These are phyloP conservation scores for Phytopythium oedochilum DNA, from an alignment of 352 stramenopile genomes.

Conservation along the genomic window DNA sequence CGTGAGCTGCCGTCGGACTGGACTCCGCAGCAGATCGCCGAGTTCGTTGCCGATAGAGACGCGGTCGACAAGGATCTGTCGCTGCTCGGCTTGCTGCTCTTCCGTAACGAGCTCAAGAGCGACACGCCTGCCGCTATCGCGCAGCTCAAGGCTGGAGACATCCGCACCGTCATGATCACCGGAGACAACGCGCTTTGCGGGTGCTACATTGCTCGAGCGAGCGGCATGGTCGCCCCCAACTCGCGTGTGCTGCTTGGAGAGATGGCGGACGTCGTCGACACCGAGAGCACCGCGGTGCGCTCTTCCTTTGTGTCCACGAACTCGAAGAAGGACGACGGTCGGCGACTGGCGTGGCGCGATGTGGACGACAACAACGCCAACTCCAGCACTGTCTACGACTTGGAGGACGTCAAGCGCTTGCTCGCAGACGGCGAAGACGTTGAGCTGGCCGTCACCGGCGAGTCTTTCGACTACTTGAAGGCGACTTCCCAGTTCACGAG, in stretches of 20 bases:
- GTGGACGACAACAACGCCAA: conserved; percentile 14
- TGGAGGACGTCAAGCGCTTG: conserved; percentile 21
- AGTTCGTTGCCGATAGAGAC: conserved; percentile 52
- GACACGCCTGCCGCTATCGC: conserved; percentile 59
- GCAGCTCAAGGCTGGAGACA: conserved; percentile 53
- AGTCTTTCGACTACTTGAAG: conserved; percentile 27
- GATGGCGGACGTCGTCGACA: conserved; percentile 13
- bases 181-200: conserved; percentile 63
- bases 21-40: conserved; percentile 26
- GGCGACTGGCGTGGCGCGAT: conserved; percentile 29
- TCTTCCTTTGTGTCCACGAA: background rate
- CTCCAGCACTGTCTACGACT: conserved; percentile 12
- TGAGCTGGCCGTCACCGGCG: conserved; percentile 38
- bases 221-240: conserved; percentile 24
- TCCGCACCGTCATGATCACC: conserved; percentile 77
- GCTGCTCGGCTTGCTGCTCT: conserved; percentile 72
- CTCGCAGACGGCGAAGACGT: conserved; percentile 8
- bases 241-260: conserved; percentile 38
- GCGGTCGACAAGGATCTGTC: conserved; percentile 65
- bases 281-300: conserved; percentile 1
- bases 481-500: conserved; percentile 18
- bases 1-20: conserved; percentile 25
- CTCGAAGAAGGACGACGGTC: background rate
- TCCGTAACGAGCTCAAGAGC: conserved; percentile 78
- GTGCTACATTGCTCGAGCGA: conserved; percentile 41